phyloP scores from a whole-genome alignment of 768 basidiomycete species.

The Amanita rubescens region DNA sequence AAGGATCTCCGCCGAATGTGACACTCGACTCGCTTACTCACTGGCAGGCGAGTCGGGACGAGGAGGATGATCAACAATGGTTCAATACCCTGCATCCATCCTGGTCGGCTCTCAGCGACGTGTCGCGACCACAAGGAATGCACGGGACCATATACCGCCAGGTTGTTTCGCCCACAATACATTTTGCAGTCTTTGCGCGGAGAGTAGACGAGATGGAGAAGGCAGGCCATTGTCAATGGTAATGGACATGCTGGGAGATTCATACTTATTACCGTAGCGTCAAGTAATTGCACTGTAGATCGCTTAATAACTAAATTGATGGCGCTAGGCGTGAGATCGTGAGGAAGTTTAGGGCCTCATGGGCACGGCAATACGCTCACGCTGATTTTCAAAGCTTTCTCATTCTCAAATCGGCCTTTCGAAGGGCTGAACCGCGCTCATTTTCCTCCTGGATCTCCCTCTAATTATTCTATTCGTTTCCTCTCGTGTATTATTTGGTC shows the following conservation, averaged over 20 bases:
- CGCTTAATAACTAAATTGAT: background rate
- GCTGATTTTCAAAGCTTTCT: background rate
- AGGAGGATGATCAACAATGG: background rate
- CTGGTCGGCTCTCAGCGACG: background rate
- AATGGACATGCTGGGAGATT: background rate
- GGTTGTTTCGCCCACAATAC: background rate
- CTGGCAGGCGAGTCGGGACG: too few species aligned
- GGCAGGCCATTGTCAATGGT: background rate
- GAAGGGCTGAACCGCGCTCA: conserved; percentile 2
- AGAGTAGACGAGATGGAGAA: background rate
- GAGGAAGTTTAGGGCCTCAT: background rate
- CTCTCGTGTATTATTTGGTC: background rate
- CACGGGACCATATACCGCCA: conserved; percentile 1
- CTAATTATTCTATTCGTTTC: background rate
- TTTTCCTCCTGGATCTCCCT: background rate
- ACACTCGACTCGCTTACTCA: background rate
- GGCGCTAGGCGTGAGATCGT: background rate
- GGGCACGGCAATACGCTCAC: background rate
- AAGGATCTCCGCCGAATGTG: background rate
- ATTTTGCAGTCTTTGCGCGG: conserved; percentile 1
- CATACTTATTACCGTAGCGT: too few species aligned
- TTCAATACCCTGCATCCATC: background rate
- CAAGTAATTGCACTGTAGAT: too few species aligned
- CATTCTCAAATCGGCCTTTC: background rate
- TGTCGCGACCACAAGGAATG: background rate